Conservation (phyloP, 257 asterid species). For the Lycium barbarum region DNA sequence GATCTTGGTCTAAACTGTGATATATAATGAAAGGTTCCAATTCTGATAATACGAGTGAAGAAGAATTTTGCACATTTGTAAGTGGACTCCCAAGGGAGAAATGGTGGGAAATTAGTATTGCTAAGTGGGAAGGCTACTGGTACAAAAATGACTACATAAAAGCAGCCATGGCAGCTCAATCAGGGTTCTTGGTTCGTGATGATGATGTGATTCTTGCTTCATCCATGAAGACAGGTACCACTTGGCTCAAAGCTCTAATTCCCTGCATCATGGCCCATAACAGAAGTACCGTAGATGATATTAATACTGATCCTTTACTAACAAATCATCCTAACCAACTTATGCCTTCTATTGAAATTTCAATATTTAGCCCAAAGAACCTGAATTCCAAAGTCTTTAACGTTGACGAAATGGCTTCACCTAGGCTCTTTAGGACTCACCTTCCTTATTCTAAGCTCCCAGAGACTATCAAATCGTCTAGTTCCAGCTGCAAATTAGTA, state of each 20-base stretch:
- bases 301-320: slow-evolving; percentile 31
- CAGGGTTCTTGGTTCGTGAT: slow-evolving; percentile 34
- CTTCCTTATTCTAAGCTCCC: slow-evolving; percentile 43
- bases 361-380: slow-evolving; percentile 33
- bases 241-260: slow-evolving; percentile 54
- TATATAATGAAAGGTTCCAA: background rate
- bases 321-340: slow-evolving; percentile 44
- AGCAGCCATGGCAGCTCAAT: background rate
- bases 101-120: background rate
- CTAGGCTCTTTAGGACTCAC: slow-evolving; percentile 50
- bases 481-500: slow-evolving; percentile 43
- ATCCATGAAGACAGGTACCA: slow-evolving; percentile 51
- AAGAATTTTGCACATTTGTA: background rate
- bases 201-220: slow-evolving; percentile 47
- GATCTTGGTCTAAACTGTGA: background rate
- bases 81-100: background rate
- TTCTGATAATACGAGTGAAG: background rate
- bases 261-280: slow-evolving; percentile 36
- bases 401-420: slow-evolving; percentile 22
- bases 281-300: too few relatives aligned
- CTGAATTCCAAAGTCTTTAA: background rate
- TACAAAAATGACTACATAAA: background rate
- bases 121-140: background rate
- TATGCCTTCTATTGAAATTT: slow-evolving; percentile 45
- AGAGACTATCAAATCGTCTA: slow-evolving; percentile 31